Conservation (phyloP, 2,329 filamentous ascomycete species). For the Madurella fahalii region DNA sequence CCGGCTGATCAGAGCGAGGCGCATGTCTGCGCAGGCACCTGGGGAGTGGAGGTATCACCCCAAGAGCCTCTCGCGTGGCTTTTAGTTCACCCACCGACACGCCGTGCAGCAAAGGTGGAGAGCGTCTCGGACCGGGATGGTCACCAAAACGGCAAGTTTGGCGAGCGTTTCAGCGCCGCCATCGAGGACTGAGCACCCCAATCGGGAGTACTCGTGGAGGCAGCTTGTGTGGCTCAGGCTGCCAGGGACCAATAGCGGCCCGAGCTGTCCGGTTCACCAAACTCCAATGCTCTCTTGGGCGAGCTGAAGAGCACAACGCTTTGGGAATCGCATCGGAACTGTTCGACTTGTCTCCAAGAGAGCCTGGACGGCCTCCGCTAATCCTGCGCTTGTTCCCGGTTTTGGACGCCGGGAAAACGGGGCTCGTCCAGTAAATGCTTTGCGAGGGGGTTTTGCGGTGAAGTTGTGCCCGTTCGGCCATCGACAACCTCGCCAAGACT, state of each 20-base stretch:
- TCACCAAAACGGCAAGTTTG: slow-evolving; percentile 22
- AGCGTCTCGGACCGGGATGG: slow-evolving; percentile 11
- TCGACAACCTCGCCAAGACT: slow-evolving; percentile 16
- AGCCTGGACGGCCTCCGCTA: slow-evolving; percentile 7
- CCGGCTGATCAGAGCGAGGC: background rate
- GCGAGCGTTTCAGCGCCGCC: slow-evolving; percentile 29
- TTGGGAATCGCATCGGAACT: background rate
- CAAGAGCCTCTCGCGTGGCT: slow-evolving; percentile 10
- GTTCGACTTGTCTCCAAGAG: slow-evolving; percentile 1
- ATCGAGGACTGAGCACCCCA: slow-evolving; percentile 15
- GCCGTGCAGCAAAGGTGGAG: background rate
- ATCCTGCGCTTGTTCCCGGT: background rate
- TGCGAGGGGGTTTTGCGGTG: slow-evolving; percentile 1
- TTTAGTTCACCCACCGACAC: background rate
- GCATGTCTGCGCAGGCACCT: background rate
- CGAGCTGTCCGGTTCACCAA: slow-evolving; percentile 10
- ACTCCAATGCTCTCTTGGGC: slow-evolving; percentile 2
- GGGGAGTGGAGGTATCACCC: background rate
- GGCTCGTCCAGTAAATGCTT: slow-evolving; percentile 1
- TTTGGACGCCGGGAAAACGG: background rate
- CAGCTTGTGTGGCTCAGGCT: slow-evolving; percentile 18
- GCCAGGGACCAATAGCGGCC: slow-evolving; percentile 14
- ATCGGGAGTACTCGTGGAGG: slow-evolving; percentile 22
- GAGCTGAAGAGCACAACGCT: slow-evolving; percentile 17
- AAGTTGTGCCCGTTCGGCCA: background rate